Conservation (phyloP, 768 basidiomycete genomes). For the Mycena filopes region DNA sequence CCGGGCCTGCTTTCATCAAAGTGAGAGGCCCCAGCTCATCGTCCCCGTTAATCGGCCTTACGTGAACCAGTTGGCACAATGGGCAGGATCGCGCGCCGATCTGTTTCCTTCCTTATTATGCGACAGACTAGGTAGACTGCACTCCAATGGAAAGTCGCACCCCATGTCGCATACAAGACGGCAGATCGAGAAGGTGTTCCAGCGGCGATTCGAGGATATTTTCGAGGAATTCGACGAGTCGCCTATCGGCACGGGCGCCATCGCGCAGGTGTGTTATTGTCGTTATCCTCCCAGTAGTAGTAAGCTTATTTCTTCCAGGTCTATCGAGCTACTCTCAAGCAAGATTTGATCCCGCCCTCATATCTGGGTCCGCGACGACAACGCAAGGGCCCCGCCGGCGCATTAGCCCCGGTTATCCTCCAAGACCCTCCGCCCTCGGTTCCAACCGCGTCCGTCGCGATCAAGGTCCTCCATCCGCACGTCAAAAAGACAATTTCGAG, state of each 20-base stretch:
- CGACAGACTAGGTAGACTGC: conserved; percentile 83
- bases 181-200: conserved; percentile 87
- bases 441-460: conserved; percentile 89
- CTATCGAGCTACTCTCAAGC: conserved; percentile 87
- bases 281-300: neutral
- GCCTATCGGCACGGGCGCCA: conserved; percentile 98
- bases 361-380: conserved; percentile 82
- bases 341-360: conserved; percentile 85
- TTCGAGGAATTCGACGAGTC: conserved; percentile 89
- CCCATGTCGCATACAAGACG: conserved; percentile 79
- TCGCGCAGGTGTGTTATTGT: conserved; percentile 76
- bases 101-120: conserved; percentile 91
- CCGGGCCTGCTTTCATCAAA: conserved; percentile 98
- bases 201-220: conserved; percentile 83
- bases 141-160: conserved; percentile 90
- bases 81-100: conserved; percentile 96
- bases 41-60: conserved; percentile 27
- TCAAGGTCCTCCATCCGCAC: conserved; percentile 94
- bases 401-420: conserved; percentile 63
- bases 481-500: conserved; percentile 85
- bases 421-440: conserved; percentile 76
- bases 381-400: conserved; percentile 57
- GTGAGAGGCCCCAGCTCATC: conserved; percentile 47
- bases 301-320: conserved; percentile 59
- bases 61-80: conserved; percentile 85